Evolutionary conservation across 805 yeast species (phyloP).

Genomic region (Deakozyma indianensis): DNA sequence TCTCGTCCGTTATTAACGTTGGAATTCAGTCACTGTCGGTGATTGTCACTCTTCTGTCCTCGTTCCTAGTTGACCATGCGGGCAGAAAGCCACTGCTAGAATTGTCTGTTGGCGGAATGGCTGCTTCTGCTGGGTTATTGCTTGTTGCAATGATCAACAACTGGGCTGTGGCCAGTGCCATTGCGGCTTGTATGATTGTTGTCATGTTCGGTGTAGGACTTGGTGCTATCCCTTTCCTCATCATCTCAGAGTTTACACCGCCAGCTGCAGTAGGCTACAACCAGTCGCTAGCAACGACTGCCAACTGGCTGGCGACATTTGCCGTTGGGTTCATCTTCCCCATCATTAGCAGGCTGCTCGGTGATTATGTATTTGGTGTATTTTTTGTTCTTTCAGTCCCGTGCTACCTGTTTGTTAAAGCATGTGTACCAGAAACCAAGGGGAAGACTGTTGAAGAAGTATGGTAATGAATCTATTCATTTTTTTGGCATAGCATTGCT

Average conservation of each 20-base stretch:
- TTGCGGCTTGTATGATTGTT: slow-evolving; percentile 60
- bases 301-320: slow-evolving; percentile 88
- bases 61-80: slow-evolving; percentile 55
- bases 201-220: slow-evolving; percentile 80
- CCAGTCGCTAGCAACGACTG: slow-evolving; percentile 82
- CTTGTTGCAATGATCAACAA: slow-evolving; percentile 46
- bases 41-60: slow-evolving; percentile 57
- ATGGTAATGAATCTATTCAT: neutral
- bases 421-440: neutral
- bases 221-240: slow-evolving; percentile 90
- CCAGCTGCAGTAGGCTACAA: slow-evolving; percentile 68
- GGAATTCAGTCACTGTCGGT: slow-evolving; percentile 63
- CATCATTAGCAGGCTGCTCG: slow-evolving; percentile 42
- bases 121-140: slow-evolving; percentile 44
- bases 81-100: slow-evolving; percentile 67
- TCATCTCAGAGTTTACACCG: slow-evolving; percentile 82
- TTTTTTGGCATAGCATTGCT: neutral
- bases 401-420: slow-evolving; percentile 23
- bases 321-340: slow-evolving; percentile 67
- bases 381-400: slow-evolving; percentile 37
- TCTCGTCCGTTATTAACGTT: slow-evolving; percentile 61
- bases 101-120: slow-evolving; percentile 57
- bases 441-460: neutral
- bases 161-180: slow-evolving; percentile 36
- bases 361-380: slow-evolving; percentile 64